Base-by-base conservation (phyloP, 176 grass and related monocot genomes). In the Oryza longistaminata region DNA sequence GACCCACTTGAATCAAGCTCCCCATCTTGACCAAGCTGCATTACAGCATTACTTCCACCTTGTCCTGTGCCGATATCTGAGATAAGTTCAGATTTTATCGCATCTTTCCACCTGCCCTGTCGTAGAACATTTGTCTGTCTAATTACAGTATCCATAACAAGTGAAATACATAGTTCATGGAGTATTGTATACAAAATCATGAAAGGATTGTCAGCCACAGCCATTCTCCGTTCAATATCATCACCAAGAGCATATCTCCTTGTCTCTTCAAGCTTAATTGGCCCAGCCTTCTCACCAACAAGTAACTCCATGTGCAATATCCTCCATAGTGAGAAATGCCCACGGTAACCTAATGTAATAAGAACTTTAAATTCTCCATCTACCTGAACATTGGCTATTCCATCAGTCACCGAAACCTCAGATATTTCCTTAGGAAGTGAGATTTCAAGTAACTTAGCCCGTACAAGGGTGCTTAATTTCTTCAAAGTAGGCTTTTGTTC, bases 61-160 rank as follows among this genome's bases (percentile, higher is more conserved):
- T 92, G 92, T 87, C 82, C 79, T 69, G 66, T 44, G 79, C 86
- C 85, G 64, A 70, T 88, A 78, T 98, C 95, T 70, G 91, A 93
- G 48, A 98, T 83, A 82, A 95, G 95, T 74, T 98, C 93, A 88
- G 89, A 92, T 62, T 87, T 92, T 90, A 98, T 95, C 82, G 91
- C 95, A 85, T 93, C 91, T 77, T 90, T 90, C 95, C 95, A 98
- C 71, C 93, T 98, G 81, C 93, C 95, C 76, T 92, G 93, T 64
- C 95, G 84, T 33, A 98, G 85, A 86, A 90, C 71, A 74, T 95
- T 94, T 71, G 92, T 81, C 85, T 98, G 95, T 77, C 93, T 95
- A 67, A 98, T 82, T 88, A 93, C 87, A 71, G 93, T 98, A 78
- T 98, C 95, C 93, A 98, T 98, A 88, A 92, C 91, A 92, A 98